Evolutionary conservation across 2,329 filamentous ascomycete genomes (phyloP), one percentile per base, ranked within the genome.

Genomic region (Aspergillus sp.): DNA sequence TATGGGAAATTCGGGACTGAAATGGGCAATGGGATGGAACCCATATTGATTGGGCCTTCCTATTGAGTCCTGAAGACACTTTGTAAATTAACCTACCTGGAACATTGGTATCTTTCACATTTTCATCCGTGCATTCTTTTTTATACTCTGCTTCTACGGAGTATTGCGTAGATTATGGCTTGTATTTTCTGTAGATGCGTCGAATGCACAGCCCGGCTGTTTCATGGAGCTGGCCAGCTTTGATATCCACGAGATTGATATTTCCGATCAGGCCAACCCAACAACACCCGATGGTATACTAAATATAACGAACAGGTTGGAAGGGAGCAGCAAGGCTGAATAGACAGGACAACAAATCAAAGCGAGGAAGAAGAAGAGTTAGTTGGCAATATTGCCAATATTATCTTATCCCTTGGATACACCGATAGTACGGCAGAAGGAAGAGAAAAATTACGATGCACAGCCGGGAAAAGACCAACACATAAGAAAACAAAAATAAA

Each of bases 61-160:
- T 47, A 50, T 52, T 50, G 53, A 47, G 54, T 61, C 53, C 51
- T 54, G 48, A 54, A 52, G 51, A 41, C 43, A 35, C 46, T 50
- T 51, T 58, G 56, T 58, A 59, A 57, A 58, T 57, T 58, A 58
- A 47, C 50, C 46, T 57, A 51, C 50, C 51, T 49, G 49, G 50
- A 58, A 53, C 53, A 54, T 51, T 53, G 53, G 49, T 50, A 51
- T 32, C 46, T 49, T 44, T 46, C 51, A 30, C 36, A 48, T 45
- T 39, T 51, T 34, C 37, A 48, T 45, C 19, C 19, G 19, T 19
- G 19, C 19, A 4, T 39, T 45, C 44, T 35, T 44, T 44, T 30
- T 37, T 12, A n/a, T 28, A 43, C 11, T 27, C 7, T 37, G 19
- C 2, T 19, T 19, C 19, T 19, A 19, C 19, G 19, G 19, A 4